Conservation (phyloP, 176 grass and related monocot genomes). For the Sorghum bicolor region Sorghum_bicolor_NCBIv3 NC_012871.2:74995001-74995500, state of each 20-base stretch:
- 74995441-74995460: not conserved
- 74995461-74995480: slow-evolving; percentile 14
- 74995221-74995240: not conserved
- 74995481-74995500: not conserved
- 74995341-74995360: too few species aligned
- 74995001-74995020: not conserved
- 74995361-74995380: not conserved
- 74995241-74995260: not conserved
- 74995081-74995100: not conserved
- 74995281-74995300: not conserved
- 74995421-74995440: not conserved
- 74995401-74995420: not conserved
- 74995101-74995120: not conserved
- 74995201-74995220: not conserved
- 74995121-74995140: not conserved
- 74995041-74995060: not conserved
- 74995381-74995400: slow-evolving; percentile 1
- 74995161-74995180: not conserved
- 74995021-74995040: slow-evolving; percentile 1
- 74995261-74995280: not conserved
- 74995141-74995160: slow-evolving; percentile 1
- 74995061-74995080: not conserved
- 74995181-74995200: not conserved
- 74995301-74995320: not conserved
- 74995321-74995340: too few species aligned